These are phyloP conservation scores for Sugiyamaella sp. DNA, from an alignment of 1,139 yeast genomes.

Conservation along the genomic window DNA sequence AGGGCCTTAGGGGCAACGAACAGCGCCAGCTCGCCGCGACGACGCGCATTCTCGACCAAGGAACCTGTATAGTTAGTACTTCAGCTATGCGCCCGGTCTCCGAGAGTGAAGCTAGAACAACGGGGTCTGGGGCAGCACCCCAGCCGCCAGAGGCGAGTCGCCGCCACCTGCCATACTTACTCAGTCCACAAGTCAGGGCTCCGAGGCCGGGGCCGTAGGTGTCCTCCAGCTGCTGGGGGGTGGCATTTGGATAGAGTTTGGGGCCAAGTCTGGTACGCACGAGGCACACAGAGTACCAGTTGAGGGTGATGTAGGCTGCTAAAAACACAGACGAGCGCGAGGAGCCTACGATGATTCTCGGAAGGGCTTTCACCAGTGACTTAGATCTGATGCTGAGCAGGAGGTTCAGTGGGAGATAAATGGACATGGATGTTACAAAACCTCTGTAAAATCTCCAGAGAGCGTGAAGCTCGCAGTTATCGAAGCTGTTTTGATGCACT, in stretches of 20 bases:
- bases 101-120: no score
- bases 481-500: constrained; percentile 44
- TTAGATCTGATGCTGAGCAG: constrained; percentile 23
- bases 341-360: constrained; percentile 27
- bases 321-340: constrained; percentile 47
- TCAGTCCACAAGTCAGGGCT: constrained; percentile 44
- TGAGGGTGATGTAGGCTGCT: constrained; percentile 44
- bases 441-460: constrained; percentile 45
- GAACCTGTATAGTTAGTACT: constrained; percentile 28
- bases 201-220: constrained; percentile 45
- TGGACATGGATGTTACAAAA: constrained; percentile 43
- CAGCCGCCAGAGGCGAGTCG: constrained; percentile 1
- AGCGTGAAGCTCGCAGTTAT: constrained; percentile 47
- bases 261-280: constrained; percentile 45
- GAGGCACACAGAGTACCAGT: constrained; percentile 49
- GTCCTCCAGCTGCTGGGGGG: constrained; percentile 42
- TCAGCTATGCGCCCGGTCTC: background rate
- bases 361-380: constrained; percentile 13
- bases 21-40: constrained; percentile 49
- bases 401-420: constrained; percentile 36
- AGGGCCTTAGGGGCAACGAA: constrained; percentile 49
- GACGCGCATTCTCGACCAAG: constrained; percentile 43
- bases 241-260: constrained; percentile 34
- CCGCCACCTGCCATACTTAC: constrained; percentile 30
- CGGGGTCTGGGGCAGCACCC: constrained; percentile 2